Evolutionary conservation across 768 basidiomycete genomes (phyloP), one percentile per base, ranked within the genome.

Genomic region (Auricularia cornea): DNA sequence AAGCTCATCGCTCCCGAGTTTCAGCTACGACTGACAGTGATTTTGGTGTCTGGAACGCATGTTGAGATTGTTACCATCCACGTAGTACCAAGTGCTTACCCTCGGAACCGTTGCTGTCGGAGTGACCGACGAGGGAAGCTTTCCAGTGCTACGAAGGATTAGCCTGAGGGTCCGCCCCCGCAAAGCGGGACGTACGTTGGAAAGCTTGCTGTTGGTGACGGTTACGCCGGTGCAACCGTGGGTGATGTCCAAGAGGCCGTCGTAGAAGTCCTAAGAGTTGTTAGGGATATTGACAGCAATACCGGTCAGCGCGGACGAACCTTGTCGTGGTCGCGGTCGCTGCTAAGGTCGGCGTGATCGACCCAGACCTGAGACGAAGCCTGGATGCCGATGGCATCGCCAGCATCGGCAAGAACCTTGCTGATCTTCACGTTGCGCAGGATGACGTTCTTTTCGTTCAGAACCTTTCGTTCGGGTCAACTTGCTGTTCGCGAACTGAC

Each of bases 361-460:
- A 81, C 63, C 78, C 78, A 80, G n/a, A 80, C 78, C 63, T 77
- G 72, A 60, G 68, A 70, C 12, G 79, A 67, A 18, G 71, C 66
- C 62, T 80, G 79, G 60, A 80, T 73, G 31, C 77, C 80, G 38
- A 81, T 72, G 32, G 78, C 79, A 69, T 81, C 80, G 35, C 80
- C 80, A 60, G 75, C 76, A 1, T 64, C 66, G 29, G 80, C 80
- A 2, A 80, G 69, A 31, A 81, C 80, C 69, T 81, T 81, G 32
- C 78, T 77, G 60, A 81, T 77, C 66, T 79, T 80, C 69, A 81
- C 70, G 66, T 81, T 81, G 33, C 80, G 76, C 65, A 81, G 76
- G 69, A 81, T 81, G 60, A 81, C 80, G 62, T 81, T 81, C 40
- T 63, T 69, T 48, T 74, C 75, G 52, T 77, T 67, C 59, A 79